These are phyloP conservation scores for Hypoxylon subgilvum DNA, from an alignment of 495 filamentous ascomycete species.

Conservation along the genomic window DNA sequence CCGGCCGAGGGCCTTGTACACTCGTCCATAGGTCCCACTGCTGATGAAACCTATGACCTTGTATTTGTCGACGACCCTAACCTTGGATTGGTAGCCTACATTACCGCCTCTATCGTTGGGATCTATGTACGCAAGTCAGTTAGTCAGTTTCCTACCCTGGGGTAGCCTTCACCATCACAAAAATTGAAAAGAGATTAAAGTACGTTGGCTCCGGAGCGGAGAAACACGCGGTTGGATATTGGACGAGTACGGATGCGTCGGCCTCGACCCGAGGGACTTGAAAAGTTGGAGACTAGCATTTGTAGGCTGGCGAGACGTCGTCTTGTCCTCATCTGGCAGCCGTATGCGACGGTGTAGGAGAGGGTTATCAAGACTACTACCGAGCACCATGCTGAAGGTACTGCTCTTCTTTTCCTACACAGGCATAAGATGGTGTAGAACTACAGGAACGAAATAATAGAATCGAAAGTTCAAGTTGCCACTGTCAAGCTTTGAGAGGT, in stretches of 20 bases:
- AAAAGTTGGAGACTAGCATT: slow-evolving; percentile 5
- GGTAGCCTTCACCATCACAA: slow-evolving; percentile 56
- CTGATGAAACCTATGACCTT: slow-evolving; percentile 97
- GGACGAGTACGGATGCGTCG: slow-evolving; percentile 13
- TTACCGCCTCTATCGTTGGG: slow-evolving; percentile 54
- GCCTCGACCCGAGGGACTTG: slow-evolving; percentile 10
- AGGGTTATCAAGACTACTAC: slow-evolving; percentile 10
- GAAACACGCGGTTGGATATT: slow-evolving; percentile 14
- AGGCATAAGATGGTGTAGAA: neutral
- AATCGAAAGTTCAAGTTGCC: neutral
- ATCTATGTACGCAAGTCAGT: slow-evolving; percentile 43
- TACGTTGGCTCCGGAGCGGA: slow-evolving; percentile 35
- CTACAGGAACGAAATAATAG: neutral
- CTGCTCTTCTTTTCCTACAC: neutral
- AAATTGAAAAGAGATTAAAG: slow-evolving; percentile 32
- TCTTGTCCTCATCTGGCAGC: slow-evolving; percentile 1
- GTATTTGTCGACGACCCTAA: slow-evolving; percentile 87
- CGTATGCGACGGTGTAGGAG: slow-evolving; percentile 7
- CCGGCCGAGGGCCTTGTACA: slow-evolving; percentile 91
- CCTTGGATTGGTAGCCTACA: slow-evolving; percentile 77
- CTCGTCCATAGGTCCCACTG: slow-evolving; percentile 97
- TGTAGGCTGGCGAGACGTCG: slow-evolving; percentile 4
- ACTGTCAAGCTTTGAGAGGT: neutral
- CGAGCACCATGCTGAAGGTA: slow-evolving; percentile 22
- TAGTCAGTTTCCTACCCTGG: slow-evolving; percentile 35